Base-by-base conservation (phyloP, 352 stramenopile species). In the Lagenidium sp. region DNA sequence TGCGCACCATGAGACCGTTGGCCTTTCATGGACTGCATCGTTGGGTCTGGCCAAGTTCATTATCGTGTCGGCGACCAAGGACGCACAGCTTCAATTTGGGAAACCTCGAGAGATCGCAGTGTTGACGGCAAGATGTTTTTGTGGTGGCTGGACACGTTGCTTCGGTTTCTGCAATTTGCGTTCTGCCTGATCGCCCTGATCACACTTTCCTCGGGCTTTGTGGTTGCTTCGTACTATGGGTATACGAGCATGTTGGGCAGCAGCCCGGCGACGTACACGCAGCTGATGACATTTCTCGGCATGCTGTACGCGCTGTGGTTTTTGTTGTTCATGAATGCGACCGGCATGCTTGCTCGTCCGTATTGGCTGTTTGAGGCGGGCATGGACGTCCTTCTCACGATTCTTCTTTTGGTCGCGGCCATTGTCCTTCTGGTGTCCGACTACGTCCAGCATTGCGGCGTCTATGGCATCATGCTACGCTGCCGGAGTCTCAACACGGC, bases 201-300 rank as follows among this genome's bases (percentile, higher is more conserved):
- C 25, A 79, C 68, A 15, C n/a, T 88, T 15, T 77, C 73, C 21
- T 49, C 63, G 10, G 60, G 57, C 22, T 88, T 88, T 47, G 71
- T 83, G 19, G 56, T 60, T 20, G 55, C 66, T 6, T 74, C 68
- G 25, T 84, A 79, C 55, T 82, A 82, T 55, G 68, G 71, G 8
- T 85, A 81, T 57, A 69, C 66, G 26, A 83, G 61, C 41, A 87
- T 87, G 71, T 45, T 85, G 36, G 68, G 69, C 24, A 85, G 69
- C 44, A 62, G 65, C 50, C 52, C 68, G 4, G 63, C 67, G 23
- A 81, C 63, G 15, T 88, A 70, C 47, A 62, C 63, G 45, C 70
- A 62, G 11, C 41, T 88, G 8, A 60, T 77, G 36, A 76, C 73
- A 7, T 89, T 84, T 54, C 83, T 70, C 20, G 61, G 59, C 6